These are phyloP conservation scores for Claviceps sp. DNA, from an alignment of 2,329 filamentous ascomycete species.

Conservation along the genomic window DNA sequence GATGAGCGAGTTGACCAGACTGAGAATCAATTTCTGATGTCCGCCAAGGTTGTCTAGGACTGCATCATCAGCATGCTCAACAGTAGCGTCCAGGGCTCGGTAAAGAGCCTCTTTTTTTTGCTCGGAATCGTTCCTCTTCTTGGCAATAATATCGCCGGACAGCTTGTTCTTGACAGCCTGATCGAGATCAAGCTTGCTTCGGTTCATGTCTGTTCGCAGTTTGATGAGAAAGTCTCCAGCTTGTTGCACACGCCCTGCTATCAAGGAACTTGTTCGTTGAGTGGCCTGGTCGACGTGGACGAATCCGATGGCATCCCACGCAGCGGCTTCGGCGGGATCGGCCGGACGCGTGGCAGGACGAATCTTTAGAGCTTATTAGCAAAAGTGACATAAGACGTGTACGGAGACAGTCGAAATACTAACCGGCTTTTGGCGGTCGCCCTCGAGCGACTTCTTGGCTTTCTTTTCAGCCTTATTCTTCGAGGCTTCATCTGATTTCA, in stretches of 20 bases:
- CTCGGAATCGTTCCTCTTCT: slow-evolving; percentile 27
- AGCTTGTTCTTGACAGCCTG: slow-evolving; percentile 29
- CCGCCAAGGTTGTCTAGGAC: slow-evolving; percentile 45
- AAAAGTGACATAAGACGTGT: not conserved
- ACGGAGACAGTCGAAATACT: slow-evolving; percentile 8
- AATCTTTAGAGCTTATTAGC: slow-evolving; percentile 14
- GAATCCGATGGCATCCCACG: slow-evolving; percentile 40
- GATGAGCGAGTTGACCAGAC: slow-evolving; percentile 39
- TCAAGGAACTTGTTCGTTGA: slow-evolving; percentile 23
- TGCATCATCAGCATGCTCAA: slow-evolving; percentile 39
- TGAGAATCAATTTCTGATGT: slow-evolving; percentile 42
- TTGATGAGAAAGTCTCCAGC: slow-evolving; percentile 37
- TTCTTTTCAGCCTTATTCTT: slow-evolving; percentile 33
- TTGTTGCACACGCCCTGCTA: slow-evolving; percentile 35
- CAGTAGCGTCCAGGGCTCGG: slow-evolving; percentile 38
- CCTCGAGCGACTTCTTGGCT: slow-evolving; percentile 28
- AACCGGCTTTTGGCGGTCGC: slow-evolving; percentile 26
- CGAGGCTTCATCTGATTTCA: slow-evolving; percentile 30
- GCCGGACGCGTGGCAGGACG: slow-evolving; percentile 30
- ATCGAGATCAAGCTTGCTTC: slow-evolving; percentile 30
- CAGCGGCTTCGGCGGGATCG: slow-evolving; percentile 32
- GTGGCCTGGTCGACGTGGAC: slow-evolving; percentile 31
- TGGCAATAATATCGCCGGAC: slow-evolving; percentile 20
- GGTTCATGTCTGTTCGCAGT: slow-evolving; percentile 33
- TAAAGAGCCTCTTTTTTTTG: slow-evolving; percentile 35